Evolutionary conservation across 1,139 yeast genomes (phyloP), one percentile per base, ranked within the genome.

Genomic region (Blastobotrys elegans): DNA sequence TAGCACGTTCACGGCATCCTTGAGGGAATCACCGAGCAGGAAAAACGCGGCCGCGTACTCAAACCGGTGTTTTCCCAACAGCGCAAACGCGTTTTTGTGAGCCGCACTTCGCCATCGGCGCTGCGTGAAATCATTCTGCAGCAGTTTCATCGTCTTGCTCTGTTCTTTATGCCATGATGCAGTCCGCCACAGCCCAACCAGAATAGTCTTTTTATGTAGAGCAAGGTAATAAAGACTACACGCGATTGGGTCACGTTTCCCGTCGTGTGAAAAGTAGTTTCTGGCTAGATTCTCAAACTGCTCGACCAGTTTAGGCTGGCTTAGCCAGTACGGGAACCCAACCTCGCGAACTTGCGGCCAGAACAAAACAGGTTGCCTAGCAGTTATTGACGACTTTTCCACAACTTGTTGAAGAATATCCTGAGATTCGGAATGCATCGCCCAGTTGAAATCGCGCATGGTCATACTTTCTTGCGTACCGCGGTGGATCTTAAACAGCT

Each of bases 21-120:
- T 76, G 17, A 87, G 67, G 1, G 88, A 72, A 48, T 76, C 92
- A 0, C 85, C 96, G n/a, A 92, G 71, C 33, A 92, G 67, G 65
- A 92, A 92, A 63, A 92, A 90, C 30, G 84, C 82, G 0, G 97
- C 97, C 0, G 97, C 95, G 65, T 90, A 95, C 60, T 77, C 67
- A 60, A 76, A 87, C 38, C 97, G 71, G 63, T 89, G 98, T 60
- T 88, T 87, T 49, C 97, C 89, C 53, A 92, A 66, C 38, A 92
- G 69, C 0, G 89, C 97, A 70, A 79, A 92, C 0, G 98, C 98
- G 67, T 92, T 92, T 60, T 92, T 92, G 59, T 79, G 68, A 0
- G 98, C 97, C 0, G 97, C 96, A 0, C 87, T 76, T 56, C 72
- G 76, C 96, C 97, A 90, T 44, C 96, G 71, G 10, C 76, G 73